These are phyloP conservation scores for Cocos nucifera DNA, from an alignment of 176 grass and related monocot species.

Conservation along the genomic window DNA sequence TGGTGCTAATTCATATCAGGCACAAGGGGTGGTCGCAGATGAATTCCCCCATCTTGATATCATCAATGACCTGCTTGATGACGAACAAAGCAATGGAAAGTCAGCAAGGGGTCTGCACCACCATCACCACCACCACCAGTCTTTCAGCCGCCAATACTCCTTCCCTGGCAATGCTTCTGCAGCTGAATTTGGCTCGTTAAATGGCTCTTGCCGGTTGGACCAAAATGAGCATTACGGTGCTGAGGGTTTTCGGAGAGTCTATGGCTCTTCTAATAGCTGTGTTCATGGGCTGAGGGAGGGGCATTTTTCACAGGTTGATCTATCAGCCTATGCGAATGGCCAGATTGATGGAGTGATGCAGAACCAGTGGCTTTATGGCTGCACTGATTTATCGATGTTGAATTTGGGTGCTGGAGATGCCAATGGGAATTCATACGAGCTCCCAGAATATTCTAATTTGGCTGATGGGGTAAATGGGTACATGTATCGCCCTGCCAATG, in stretches of 20 bases:
- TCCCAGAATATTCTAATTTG: constrained; percentile 35
- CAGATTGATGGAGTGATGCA: constrained; percentile 51
- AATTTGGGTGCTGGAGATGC: constrained; percentile 31
- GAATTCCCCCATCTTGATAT: constrained; percentile 99
- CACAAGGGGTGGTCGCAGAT: constrained; percentile 26
- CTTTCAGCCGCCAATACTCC: constrained; percentile 60
- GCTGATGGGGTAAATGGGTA: constrained; percentile 29
- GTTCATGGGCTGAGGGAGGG: constrained; percentile 11
- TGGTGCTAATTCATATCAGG: constrained; percentile 28
- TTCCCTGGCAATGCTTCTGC: constrained; percentile 45
- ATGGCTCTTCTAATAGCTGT: constrained; percentile 16
- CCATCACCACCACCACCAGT: constrained; percentile 11
- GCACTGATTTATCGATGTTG: constrained; percentile 25
- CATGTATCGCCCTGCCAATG: constrained; percentile 53
- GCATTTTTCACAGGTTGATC: constrained; percentile 52
- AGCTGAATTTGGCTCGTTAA: constrained; percentile 35
- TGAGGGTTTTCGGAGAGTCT: constrained; percentile 23
- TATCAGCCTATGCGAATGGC: constrained; percentile 33
- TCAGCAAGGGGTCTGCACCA: constrained; percentile 23
- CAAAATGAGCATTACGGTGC: constrained; percentile 32
- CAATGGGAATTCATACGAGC: constrained; percentile 47
- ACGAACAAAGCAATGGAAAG: constrained; percentile 49
- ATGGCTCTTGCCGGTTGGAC: constrained; percentile 35
- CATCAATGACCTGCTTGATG: constrained; percentile 89
- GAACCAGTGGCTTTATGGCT: constrained; percentile 49